Base-by-base conservation (phyloP, 768 basidiomycete genomes). In the Nevesoporus exiguus region DNA sequence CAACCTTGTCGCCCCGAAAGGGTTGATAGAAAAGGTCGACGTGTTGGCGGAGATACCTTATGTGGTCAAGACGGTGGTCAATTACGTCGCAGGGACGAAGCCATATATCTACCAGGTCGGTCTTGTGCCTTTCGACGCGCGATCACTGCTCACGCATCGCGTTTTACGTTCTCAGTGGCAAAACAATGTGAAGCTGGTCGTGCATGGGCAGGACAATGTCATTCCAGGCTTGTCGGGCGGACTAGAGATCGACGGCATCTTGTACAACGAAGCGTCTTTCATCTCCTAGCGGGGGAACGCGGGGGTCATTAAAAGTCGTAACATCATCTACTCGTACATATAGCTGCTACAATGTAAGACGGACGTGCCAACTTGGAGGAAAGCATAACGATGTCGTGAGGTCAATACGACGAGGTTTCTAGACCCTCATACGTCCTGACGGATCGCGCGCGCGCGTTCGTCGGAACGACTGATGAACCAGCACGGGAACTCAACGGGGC, bases 21-120 rank as follows among this genome's bases (percentile, higher is more conserved):
- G 92, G 1, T 74, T 97, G 61, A 80, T 95, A 47, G 91, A 93
- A 71, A 94, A 96, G 72, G 91, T 98, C 25, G 94, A 99, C 64
- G 85, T 98, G 3, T 80, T 99, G 9, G 94, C 90, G 6, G 95
- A 99, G 75, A 91, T 97, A 59, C 97, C 97, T 11, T 85, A 87
- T 56, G 84, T 96, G 51, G 74, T 99, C 69, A 93, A 93, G 76
- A 84, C 93, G 71, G 87, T 93, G 57, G 85, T 99, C 60, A 92
- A 87, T 65, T 96, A 96, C 64, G 93, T 93, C 34, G 85, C 94
- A 36, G 90, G 92, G 37, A 93, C 91, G 21, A 94, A 95, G 70
- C 96, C 93, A 0, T 95, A 85, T 69, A 89, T 96, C 69, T 97
- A 96, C 71, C 92, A 95, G 82, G 93, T 88, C 49, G 51, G 7